Conservation (phyloP, 345 rosid species). For the Citrus glauca region DNA sequence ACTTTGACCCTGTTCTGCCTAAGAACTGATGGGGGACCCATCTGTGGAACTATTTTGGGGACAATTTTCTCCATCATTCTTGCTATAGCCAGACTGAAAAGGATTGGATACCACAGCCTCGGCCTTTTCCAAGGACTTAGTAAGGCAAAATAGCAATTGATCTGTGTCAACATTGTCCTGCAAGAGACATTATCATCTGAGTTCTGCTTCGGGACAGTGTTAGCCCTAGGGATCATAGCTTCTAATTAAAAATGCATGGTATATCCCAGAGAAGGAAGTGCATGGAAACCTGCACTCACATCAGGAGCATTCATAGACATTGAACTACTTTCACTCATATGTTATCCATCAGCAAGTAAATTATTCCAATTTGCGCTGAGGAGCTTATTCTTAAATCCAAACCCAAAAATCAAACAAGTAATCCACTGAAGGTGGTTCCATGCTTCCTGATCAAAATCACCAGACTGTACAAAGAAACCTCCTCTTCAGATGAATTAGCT, state of each 20-base stretch:
- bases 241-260: slow-evolving; percentile 31
- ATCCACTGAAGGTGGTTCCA: slow-evolving; percentile 55
- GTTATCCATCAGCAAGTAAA: slow-evolving; percentile 28
- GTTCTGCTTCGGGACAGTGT: slow-evolving; percentile 43
- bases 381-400: slow-evolving; percentile 56
- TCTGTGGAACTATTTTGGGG: slow-evolving; percentile 48
- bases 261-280: neutral
- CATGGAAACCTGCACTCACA: slow-evolving; percentile 28
- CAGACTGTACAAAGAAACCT: too few relatives aligned
- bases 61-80: slow-evolving; percentile 31
- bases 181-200: slow-evolving; percentile 69
- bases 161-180: slow-evolving; percentile 62
- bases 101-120: slow-evolving; percentile 37
- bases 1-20: slow-evolving; percentile 54
- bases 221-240: too few relatives aligned
- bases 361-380: slow-evolving; percentile 31
- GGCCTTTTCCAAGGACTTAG: slow-evolving; percentile 35
- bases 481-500: too few relatives aligned
- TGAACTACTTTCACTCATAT: slow-evolving; percentile 31
- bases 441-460: too few relatives aligned
- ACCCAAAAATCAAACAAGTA: slow-evolving; percentile 74
- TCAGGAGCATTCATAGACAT: slow-evolving; percentile 32
- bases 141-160: slow-evolving; percentile 39
- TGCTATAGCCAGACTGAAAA: slow-evolving; percentile 27
- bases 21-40: slow-evolving; percentile 82